Evolutionary conservation across 1,284 basidiomycete species (phyloP), one percentile per base, ranked within the genome.

Genomic region (Cryptococcus sp.): DNA sequence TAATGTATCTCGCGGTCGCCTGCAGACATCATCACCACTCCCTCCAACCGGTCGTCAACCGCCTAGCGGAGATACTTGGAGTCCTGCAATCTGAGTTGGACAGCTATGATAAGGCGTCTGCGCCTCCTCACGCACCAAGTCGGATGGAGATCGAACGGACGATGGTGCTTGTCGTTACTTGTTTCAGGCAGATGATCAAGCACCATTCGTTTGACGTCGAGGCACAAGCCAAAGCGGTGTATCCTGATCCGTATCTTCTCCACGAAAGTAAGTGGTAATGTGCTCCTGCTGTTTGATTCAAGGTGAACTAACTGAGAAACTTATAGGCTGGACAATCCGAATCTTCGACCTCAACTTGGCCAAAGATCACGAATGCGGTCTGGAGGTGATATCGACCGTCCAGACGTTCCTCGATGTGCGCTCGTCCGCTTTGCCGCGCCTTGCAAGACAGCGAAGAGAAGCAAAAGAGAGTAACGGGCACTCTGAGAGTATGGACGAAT

Each of bases 1-100:
- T 90, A 71, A 87, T 89, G 83, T 86, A 89, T 71, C 84, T 91
- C 20, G 85, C 85, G 0, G 84, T 86, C 23, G 82, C 91, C 13
- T 82, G 88, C 66, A 83, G 85, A 20, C 85, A 87, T 59, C 84
- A 88, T 49, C 71, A 75, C 0, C 73, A 88, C 8, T 78, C 83
- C 3, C 69, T 93, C 15, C 72, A 82, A 17, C 83, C 83, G 0
- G 82, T 89, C 3, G 79, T 86, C 11, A 80, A 79, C 2, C 93
- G 92, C 87, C 80, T 93, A 41, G 80, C 81, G 2, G 85, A 87
- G 3, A 87, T 92, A 63, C 81, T 86, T 2, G 75, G 80, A 3
- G 72, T 79, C 3, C 80, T 95, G 16, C 79, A 86, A 59, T 74
- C 80, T n/a, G 90, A 93, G 65, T 84, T 81, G 49, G 71, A 77